These are phyloP conservation scores for Keqinozyma sinolaborantium DNA, from an alignment of 1,139 yeast species.

Conservation along the genomic window DNA sequence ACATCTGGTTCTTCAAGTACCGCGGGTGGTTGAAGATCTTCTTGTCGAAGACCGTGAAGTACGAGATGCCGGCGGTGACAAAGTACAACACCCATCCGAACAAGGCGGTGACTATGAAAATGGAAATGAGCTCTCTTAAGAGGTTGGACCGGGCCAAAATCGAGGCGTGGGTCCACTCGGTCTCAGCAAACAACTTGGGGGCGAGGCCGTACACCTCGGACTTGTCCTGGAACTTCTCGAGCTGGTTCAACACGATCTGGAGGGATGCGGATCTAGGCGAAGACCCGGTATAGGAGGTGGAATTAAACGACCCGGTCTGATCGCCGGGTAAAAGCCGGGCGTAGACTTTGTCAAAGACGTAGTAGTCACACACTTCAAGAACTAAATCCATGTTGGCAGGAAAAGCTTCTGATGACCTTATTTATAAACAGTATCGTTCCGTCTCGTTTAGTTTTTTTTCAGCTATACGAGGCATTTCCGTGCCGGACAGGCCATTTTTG, in stretches of 20 bases:
- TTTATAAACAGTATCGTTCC: not conserved
- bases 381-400: slow-evolving; percentile 75
- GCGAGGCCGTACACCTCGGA: slow-evolving; percentile 36
- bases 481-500: no score
- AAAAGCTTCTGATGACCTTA: not conserved
- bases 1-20: slow-evolving; percentile 88
- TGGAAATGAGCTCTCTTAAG: slow-evolving; percentile 64
- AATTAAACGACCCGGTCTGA: slow-evolving; percentile 5
- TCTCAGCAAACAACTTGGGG: slow-evolving; percentile 38
- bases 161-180: slow-evolving; percentile 57
- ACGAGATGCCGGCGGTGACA: slow-evolving; percentile 71
- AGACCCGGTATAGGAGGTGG: slow-evolving; percentile 7
- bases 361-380: slow-evolving; percentile 73
- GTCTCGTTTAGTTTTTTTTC: no score
- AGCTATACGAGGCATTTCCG: no score
- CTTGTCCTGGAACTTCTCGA: slow-evolving; percentile 25
- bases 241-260: slow-evolving; percentile 14
- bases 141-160: slow-evolving; percentile 67
- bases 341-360: slow-evolving; percentile 65
- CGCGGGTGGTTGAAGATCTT: slow-evolving; percentile 93
- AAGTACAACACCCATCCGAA: slow-evolving; percentile 86
- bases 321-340: slow-evolving; percentile 45
- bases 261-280: slow-evolving; percentile 10
- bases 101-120: slow-evolving; percentile 68
- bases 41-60: slow-evolving; percentile 75